Conservation (phyloP, 768 basidiomycete species). For the Russula olivacea region DNA sequence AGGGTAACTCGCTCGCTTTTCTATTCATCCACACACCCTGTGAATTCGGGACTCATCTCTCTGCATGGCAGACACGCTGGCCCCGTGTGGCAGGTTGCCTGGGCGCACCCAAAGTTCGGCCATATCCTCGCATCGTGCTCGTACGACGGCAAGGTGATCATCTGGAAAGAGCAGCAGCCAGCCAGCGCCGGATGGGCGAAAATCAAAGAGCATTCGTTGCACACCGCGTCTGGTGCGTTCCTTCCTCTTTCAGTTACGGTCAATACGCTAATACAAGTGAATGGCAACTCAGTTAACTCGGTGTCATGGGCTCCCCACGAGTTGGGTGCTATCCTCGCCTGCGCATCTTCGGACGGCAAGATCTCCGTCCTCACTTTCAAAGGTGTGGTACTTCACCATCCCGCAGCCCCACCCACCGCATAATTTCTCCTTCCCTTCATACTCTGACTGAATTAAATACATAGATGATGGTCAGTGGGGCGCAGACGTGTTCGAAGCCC, state of each 20-base stretch:
- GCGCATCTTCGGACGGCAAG: conserved; percentile 95
- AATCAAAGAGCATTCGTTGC: conserved; percentile 92
- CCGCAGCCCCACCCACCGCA: neutral
- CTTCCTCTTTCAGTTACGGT: neutral
- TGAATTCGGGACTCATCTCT: neutral
- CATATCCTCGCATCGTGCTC: conserved; percentile 97
- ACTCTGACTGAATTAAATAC: neutral
- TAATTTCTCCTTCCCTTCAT: neutral
- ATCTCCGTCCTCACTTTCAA: conserved; percentile 95
- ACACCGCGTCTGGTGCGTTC: conserved; percentile 82
- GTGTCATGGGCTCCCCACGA: conserved; percentile 99
- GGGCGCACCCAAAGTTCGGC: conserved; percentile 98
- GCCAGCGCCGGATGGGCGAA: conserved; percentile 68
- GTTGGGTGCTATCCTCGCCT: conserved; percentile 92
- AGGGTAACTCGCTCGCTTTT: conserved; percentile 48
- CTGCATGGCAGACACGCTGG: conserved; percentile 70
- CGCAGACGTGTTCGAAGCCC: conserved; percentile 90
- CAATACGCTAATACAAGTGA: neutral
- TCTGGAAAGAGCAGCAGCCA: conserved; percentile 86
- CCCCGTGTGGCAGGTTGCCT: conserved; percentile 96
- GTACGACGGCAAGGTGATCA: conserved; percentile 95
- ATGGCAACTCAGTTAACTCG: conserved; percentile 68
- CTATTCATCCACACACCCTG: neutral
- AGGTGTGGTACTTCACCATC: conserved; percentile 48
- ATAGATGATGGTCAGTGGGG: conserved; percentile 95